Evolutionary conservation across 768 basidiomycete genomes (phyloP).

Genomic region (Phaeolepiota aurea): DNA sequence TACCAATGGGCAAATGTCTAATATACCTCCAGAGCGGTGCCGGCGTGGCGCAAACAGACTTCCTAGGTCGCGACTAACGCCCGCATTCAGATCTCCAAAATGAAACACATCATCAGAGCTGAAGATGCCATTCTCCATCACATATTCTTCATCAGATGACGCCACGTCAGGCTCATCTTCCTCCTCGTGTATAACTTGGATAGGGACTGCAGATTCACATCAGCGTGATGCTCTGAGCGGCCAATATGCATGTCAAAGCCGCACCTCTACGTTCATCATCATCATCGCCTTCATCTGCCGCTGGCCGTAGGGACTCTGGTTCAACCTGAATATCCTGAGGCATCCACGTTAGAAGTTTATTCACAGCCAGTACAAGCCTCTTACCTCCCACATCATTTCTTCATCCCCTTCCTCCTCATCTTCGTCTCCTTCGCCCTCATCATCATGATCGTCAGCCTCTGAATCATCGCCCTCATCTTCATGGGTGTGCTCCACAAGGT

Average conservation of each 20-base stretch:
- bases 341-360: not conserved
- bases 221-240: not conserved
- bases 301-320: slow-evolving; percentile 33
- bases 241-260: slow-evolving; percentile 7
- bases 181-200: slow-evolving; percentile 55
- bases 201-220: slow-evolving; percentile 19
- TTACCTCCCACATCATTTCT: slow-evolving; percentile 29
- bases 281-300: slow-evolving; percentile 45
- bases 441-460: slow-evolving; percentile 31
- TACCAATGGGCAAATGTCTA: too few species aligned
- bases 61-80: slow-evolving; percentile 30
- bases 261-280: slow-evolving; percentile 55
- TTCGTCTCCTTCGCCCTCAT: slow-evolving; percentile 43
- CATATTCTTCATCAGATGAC: slow-evolving; percentile 63
- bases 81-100: slow-evolving; percentile 41
- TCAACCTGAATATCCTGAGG: slow-evolving; percentile 46
- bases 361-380: slow-evolving; percentile 2
- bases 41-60: slow-evolving; percentile 49
- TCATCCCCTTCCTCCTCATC: slow-evolving; percentile 23
- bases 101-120: slow-evolving; percentile 45
- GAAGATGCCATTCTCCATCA: slow-evolving; percentile 23
- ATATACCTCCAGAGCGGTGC: slow-evolving; percentile 38
- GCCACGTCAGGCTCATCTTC: slow-evolving; percentile 54
- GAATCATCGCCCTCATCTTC: slow-evolving; percentile 42
- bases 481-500: slow-evolving; percentile 41